These are phyloP conservation scores for Coemansia sp. DNA, from an alignment of 192 early-diverging fungal species.

Conservation along the genomic window DNA sequence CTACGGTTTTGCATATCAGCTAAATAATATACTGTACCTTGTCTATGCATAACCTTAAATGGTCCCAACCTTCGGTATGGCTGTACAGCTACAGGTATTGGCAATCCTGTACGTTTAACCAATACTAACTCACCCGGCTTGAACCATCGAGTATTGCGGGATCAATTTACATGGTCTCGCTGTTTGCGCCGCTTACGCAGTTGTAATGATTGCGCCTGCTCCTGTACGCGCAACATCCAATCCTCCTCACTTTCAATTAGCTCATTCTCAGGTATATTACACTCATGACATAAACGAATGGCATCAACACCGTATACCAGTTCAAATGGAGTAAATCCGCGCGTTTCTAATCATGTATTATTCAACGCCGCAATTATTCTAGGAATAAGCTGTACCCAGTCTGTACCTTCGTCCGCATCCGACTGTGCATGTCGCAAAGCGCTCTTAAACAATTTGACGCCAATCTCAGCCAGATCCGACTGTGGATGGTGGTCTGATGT, in stretches of 20 bases:
- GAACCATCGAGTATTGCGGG: background rate
- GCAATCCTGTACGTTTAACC: background rate
- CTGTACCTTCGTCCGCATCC: background rate
- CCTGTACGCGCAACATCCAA: background rate
- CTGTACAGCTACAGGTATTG: background rate
- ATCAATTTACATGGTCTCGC: background rate
- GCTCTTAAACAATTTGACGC: background rate
- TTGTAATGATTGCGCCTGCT: background rate
- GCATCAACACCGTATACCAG: background rate
- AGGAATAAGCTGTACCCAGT: background rate
- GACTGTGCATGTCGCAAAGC: background rate
- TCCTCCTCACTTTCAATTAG: background rate
- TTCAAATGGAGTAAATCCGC: background rate
- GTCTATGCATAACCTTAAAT: background rate
- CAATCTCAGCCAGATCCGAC: slow-evolving; percentile 6
- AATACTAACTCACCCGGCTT: background rate
- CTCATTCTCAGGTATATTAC: background rate
- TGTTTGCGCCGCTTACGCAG: background rate
- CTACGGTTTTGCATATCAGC: background rate
- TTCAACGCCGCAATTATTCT: background rate
- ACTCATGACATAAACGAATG: background rate
- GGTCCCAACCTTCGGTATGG: background rate
- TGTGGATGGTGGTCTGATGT: background rate
- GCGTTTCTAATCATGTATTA: background rate
- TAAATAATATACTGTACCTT: slow-evolving; percentile 1